Evolutionary conservation across 176 grass and related monocot genomes (phyloP), one percentile per base, ranked within the genome.

Genomic region (Musa beccarii): DNA sequence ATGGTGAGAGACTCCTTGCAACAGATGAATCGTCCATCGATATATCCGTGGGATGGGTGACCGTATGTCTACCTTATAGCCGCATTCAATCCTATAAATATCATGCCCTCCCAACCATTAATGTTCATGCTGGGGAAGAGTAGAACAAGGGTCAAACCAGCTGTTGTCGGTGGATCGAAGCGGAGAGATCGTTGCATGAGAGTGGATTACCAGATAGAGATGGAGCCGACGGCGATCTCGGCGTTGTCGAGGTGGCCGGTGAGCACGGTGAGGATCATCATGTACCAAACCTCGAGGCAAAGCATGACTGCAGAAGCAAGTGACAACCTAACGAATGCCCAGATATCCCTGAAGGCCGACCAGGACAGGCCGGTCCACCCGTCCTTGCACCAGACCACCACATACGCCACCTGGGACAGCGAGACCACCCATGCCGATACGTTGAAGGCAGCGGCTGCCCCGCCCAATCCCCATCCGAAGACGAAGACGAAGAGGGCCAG

Each of bases 221-320:
- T 86, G 17, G 93, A 92, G 71, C 86, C 93, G 11, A 96, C 81
- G 17, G 93, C 93, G 77, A 96, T 96, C 83, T 96, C 83, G 0
- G 93, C 87, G 73, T 89, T 72, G 29, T 87, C 76, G n/a, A 96
- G 89, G 79, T 92, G 93, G 15, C 93, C 93, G 0, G 93, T 92
- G 69, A 96, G 87, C 23, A 96, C 87, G 52, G 92, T 87, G 34
- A 96, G 86, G 11, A 96, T 77, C 93, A 96, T 96, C 93, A 96
- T 92, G 83, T 92, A 92, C 72, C 72, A 74, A 29, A 55, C 16
- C 72, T 74, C 72, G 7, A 74, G 53, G 52, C 72, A 96, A 1
- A 96, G 92, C 92, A 96, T 96, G 20, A 96, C 84, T 4, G 89
- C 92, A 0, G 89, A 92, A 0, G 89, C 86, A 0, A 96, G 59